These are phyloP conservation scores for Begonia loranthoides DNA, from an alignment of 306 rosid species.

Conservation along the genomic window DNA sequence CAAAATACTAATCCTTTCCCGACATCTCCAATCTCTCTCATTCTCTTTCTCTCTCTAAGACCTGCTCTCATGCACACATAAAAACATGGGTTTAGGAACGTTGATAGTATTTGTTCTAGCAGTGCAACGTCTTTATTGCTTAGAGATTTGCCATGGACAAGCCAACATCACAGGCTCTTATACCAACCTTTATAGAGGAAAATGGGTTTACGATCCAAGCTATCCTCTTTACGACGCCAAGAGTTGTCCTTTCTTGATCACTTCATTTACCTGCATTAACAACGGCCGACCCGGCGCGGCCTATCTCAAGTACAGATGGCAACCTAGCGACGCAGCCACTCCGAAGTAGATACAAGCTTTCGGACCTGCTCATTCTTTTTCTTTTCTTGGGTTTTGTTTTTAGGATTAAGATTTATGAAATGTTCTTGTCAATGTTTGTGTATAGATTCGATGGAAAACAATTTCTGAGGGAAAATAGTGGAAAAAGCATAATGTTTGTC, in stretches of 20 bases:
- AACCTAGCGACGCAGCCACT: slow-evolving; percentile 18
- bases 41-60: too few species aligned
- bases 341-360: slow-evolving; percentile 15
- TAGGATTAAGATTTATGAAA: neutral
- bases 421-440: neutral
- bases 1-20: too few species aligned
- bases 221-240: slow-evolving; percentile 12
- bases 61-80: too few species aligned
- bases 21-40: too few species aligned
- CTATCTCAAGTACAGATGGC: slow-evolving; percentile 34
- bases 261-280: slow-evolving; percentile 22
- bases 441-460: slow-evolving; percentile 20
- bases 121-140: neutral
- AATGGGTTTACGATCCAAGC: slow-evolving; percentile 23
- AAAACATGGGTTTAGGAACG: neutral
- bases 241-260: slow-evolving; percentile 18
- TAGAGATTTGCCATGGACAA: neutral
- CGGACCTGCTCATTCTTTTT: neutral
- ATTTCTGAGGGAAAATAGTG: slow-evolving; percentile 19
- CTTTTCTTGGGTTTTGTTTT: neutral
- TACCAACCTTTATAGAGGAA: slow-evolving; percentile 12
- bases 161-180: slow-evolving; percentile 5
- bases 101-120: neutral
- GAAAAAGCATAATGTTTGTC: slow-evolving; percentile 32
- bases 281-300: slow-evolving; percentile 29